A percentile compares a stretch with the other conserved stretches of the same genome.
These are phyloP conservation scores for Clitopilus hobsonii DNA, from an alignment of 768 basidiomycete species.

Conservation along the genomic window DNA sequence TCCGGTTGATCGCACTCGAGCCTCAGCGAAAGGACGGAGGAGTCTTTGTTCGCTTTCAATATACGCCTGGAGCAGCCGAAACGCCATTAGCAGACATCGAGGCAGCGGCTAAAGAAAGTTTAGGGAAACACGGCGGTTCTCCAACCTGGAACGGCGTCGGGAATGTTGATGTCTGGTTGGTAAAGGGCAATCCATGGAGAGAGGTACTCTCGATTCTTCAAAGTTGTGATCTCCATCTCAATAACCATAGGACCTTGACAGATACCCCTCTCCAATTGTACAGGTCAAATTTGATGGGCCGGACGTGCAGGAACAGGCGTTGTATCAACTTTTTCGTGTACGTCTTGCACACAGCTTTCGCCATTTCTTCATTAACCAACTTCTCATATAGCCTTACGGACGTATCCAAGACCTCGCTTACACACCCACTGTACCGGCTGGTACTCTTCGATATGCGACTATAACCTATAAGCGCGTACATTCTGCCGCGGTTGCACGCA, in stretches of 20 bases:
- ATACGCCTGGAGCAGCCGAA: slow-evolving; percentile 37
- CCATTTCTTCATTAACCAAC: slow-evolving; percentile 3
- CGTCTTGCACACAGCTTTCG: slow-evolving; percentile 15
- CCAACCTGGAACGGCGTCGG: slow-evolving; percentile 59
- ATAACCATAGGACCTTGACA: slow-evolving; percentile 77
- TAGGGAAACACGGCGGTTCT: slow-evolving; percentile 46
- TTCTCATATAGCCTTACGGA: slow-evolving; percentile 67
- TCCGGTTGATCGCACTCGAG: slow-evolving; percentile 59
- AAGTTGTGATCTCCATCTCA: not conserved
- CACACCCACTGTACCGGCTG: slow-evolving; percentile 59
- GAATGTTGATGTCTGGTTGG: slow-evolving; percentile 60
- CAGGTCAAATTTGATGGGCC: slow-evolving; percentile 87
- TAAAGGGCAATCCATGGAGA: slow-evolving; percentile 74
- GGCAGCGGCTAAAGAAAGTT: slow-evolving; percentile 37
- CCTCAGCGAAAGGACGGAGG: slow-evolving; percentile 80
- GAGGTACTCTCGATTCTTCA: slow-evolving; percentile 47
- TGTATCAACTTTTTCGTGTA: slow-evolving; percentile 79
- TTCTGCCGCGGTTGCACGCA: slow-evolving; percentile 78
- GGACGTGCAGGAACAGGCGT: slow-evolving; percentile 73
- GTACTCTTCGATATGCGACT: slow-evolving; percentile 59
- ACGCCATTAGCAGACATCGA: slow-evolving; percentile 34
- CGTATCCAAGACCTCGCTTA: slow-evolving; percentile 62
- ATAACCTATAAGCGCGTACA: slow-evolving; percentile 60
- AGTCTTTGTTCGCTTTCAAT: slow-evolving; percentile 74
- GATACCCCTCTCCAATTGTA: slow-evolving; percentile 70